A percentile compares a stretch with the other conserved stretches of the same genome.
Evolutionary conservation across 495 filamentous ascomycete species (phyloP).

Genomic region (Elasticomyces elasticus): DNA sequence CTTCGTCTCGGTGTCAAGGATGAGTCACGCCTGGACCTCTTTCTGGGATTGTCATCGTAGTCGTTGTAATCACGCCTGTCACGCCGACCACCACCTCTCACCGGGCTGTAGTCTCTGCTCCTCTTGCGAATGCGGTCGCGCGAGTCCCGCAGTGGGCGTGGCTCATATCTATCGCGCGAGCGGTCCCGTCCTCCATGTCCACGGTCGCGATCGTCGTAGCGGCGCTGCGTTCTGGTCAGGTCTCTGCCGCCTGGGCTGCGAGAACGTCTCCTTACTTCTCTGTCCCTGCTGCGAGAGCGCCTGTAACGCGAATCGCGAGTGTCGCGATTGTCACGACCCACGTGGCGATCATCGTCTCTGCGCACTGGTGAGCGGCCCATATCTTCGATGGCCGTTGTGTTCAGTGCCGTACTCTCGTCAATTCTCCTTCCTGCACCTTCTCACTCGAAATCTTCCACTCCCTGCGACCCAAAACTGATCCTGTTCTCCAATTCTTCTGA

Average conservation of each 20-base stretch:
- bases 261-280: slow-evolving; percentile 15
- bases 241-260: slow-evolving; percentile 8
- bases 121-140: slow-evolving; percentile 15
- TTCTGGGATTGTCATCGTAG: slow-evolving; percentile 19
- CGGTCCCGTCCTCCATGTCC: slow-evolving; percentile 5
- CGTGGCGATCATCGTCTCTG: slow-evolving; percentile 12
- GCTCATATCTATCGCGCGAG: slow-evolving; percentile 14
- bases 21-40: slow-evolving; percentile 11
- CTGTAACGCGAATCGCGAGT: slow-evolving; percentile 10
- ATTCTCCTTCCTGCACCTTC: background rate
- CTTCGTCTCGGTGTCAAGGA: background rate
- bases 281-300: slow-evolving; percentile 6
- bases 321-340: slow-evolving; percentile 14
- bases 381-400: slow-evolving; percentile 9
- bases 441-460: no score
- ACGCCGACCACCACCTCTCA: slow-evolving; percentile 15
- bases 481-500: background rate
- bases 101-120: slow-evolving; percentile 18
- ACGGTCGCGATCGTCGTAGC: slow-evolving; percentile 8
- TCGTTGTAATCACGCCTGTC: slow-evolving; percentile 8
- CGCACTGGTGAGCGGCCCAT: slow-evolving; percentile 24
- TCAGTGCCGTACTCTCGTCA: slow-evolving; percentile 3
- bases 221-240: slow-evolving; percentile 11
- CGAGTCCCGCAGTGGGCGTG: slow-evolving; percentile 1
- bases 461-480: background rate